Conservation (phyloP, 208 protist species). For the Angomonas desouzai region DNA sequence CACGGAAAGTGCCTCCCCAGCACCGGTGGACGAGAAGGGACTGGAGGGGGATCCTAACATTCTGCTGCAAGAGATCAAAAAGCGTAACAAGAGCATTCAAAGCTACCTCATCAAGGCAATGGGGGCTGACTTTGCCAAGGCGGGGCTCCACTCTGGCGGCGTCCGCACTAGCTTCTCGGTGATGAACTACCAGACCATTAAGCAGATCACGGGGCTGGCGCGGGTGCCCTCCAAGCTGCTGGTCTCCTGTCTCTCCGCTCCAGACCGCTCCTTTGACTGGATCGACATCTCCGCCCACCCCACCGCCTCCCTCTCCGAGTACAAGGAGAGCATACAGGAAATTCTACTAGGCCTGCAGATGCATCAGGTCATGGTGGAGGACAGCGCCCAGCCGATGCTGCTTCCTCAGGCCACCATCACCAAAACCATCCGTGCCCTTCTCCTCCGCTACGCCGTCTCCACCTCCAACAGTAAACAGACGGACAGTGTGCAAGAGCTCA, state of each 20-base stretch:
- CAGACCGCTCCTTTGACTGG: slow-evolving; percentile 40
- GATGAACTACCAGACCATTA: slow-evolving; percentile 48
- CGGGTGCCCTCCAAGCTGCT: slow-evolving; percentile 57
- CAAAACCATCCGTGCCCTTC: slow-evolving; percentile 42
- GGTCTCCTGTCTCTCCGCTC: slow-evolving; percentile 40
- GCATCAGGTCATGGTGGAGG: slow-evolving; percentile 48
- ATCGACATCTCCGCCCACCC: slow-evolving; percentile 70
- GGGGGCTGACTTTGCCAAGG: slow-evolving; percentile 46
- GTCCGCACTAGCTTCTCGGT: slow-evolving; percentile 60
- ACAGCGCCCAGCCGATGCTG: slow-evolving; percentile 56
- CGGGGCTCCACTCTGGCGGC: slow-evolving; percentile 41
- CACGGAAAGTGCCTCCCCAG: not conserved
- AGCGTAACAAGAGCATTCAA: slow-evolving; percentile 42
- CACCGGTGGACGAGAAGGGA: not conserved
- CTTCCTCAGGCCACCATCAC: slow-evolving; percentile 66
- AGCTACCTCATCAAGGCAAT: slow-evolving; percentile 38
- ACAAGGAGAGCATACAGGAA: slow-evolving; percentile 43
- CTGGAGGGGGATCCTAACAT: not conserved
- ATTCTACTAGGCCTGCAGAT: slow-evolving; percentile 49
- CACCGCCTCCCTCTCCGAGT: slow-evolving; percentile 54
- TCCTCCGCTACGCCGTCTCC: slow-evolving; percentile 71
- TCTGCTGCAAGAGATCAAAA: slow-evolving; percentile 15
- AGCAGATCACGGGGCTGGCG: slow-evolving; percentile 48
- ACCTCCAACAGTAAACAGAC: slow-evolving; percentile 26
- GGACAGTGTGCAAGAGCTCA: slow-evolving; percentile 72